These are phyloP conservation scores for Tulasnella sp. DNA, from an alignment of 768 basidiomycete genomes.

Conservation along the genomic window DNA sequence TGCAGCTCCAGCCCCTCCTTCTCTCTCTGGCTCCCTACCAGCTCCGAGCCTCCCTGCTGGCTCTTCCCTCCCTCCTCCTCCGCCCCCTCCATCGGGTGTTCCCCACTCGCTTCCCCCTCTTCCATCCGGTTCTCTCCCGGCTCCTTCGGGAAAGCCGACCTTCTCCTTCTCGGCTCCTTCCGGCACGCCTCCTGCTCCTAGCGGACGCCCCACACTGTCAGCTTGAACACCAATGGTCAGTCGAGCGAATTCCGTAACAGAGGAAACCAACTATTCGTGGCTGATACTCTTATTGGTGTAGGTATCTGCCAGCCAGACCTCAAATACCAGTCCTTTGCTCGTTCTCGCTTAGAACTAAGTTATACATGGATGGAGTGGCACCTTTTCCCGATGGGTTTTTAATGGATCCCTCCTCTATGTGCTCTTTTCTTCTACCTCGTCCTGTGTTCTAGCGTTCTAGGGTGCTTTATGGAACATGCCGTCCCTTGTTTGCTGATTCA, in stretches of 20 bases:
- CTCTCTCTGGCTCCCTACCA: neutral
- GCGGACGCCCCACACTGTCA: neutral
- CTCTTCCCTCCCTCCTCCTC: neutral
- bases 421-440: neutral
- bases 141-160: neutral
- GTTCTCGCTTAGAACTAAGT: neutral
- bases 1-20: neutral
- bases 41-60: neutral
- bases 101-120: neutral
- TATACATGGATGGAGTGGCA: neutral
- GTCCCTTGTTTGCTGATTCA: neutral
- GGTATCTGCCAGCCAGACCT: neutral
- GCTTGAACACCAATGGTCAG: neutral
- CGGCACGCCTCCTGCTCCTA: neutral
- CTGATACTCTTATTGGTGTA: neutral
- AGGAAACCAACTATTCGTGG: too few species aligned
- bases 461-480: neutral
- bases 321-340: neutral
- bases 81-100: neutral
- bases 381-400: slow-evolving; percentile 8
- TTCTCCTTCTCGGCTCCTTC: neutral
- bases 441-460: neutral
- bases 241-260: neutral
- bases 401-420: slow-evolving; percentile 1
- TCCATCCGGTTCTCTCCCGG: neutral